phyloP scores from a whole-genome alignment of 2,329 filamentous ascomycete species.

The Aureobasidium sp. region DNA sequence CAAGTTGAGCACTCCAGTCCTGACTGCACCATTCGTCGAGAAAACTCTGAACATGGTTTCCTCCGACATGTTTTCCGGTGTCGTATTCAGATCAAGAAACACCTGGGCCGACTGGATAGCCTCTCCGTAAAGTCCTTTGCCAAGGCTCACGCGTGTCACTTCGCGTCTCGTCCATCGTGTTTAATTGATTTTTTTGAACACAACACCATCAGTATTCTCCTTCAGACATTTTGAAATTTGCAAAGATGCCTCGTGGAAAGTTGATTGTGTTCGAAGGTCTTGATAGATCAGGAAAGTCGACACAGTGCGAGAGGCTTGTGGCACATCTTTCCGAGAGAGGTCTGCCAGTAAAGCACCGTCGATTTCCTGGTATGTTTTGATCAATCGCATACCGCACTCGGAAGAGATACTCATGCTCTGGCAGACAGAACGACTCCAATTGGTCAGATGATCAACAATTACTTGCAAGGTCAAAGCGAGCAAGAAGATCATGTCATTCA shows the following conservation, averaged over 20 bases:
- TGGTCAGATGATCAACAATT: constrained; percentile 77
- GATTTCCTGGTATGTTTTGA: constrained; percentile 53
- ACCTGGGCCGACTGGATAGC: background rate
- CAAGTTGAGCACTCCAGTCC: constrained; percentile 60
- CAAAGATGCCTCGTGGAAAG: constrained; percentile 43
- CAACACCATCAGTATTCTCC: background rate
- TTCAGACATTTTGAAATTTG: background rate
- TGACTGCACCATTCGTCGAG: constrained; percentile 40
- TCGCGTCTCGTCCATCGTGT: background rate
- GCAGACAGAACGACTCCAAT: constrained; percentile 75
- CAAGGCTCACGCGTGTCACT: background rate
- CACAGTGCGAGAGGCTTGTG: constrained; percentile 67
- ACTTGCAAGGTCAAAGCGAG: constrained; percentile 62
- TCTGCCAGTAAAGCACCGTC: constrained; percentile 47
- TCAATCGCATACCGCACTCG: background rate
- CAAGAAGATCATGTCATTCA: constrained; percentile 87
- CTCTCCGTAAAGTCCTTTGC: background rate
- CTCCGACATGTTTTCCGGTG: background rate
- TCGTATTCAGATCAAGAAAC: background rate
- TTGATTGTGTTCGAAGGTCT: constrained; percentile 82
- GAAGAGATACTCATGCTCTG: background rate
- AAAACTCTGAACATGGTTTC: constrained; percentile 37
- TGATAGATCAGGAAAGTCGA: constrained; percentile 86
- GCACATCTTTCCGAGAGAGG: constrained; percentile 44
- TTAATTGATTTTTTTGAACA: background rate